These are phyloP conservation scores for Begonia loranthoides DNA, from an alignment of 306 rosid genomes.

Conservation along the genomic window DNA sequence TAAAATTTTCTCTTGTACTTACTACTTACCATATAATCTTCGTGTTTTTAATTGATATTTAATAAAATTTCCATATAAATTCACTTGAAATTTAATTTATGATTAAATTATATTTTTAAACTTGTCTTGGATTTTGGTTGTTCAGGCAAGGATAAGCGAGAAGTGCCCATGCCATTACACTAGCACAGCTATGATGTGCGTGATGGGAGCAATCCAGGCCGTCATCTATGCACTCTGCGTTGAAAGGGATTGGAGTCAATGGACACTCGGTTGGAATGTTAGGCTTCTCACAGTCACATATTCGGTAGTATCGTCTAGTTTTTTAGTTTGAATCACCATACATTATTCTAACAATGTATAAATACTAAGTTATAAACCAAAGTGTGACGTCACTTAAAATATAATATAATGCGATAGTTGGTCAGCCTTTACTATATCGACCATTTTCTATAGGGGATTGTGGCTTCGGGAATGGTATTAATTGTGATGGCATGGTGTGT, in stretches of 20 bases:
- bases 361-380: not conserved
- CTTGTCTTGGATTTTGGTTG: too few relatives aligned
- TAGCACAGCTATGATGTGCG: constrained; percentile 51
- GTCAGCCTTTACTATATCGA: not conserved
- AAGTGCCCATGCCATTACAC: constrained; percentile 40
- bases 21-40: not conserved
- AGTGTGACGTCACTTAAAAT: not conserved
- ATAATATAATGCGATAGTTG: not conserved
- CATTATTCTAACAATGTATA: too few relatives aligned
- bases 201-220: constrained; percentile 39
- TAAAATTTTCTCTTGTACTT: not conserved
- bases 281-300: constrained; percentile 45
- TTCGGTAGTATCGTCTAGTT: too few relatives aligned
- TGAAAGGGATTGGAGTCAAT: constrained; percentile 47
- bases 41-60: not conserved
- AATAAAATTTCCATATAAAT: not conserved
- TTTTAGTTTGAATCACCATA: too few relatives aligned
- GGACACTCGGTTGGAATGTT: constrained; percentile 54
- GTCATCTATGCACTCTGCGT: constrained; percentile 27
- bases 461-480: constrained; percentile 23
- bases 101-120: not conserved
- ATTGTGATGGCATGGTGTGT: constrained; percentile 23
- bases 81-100: not conserved
- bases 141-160: constrained; percentile 51
- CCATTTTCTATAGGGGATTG: constrained; percentile 25